Evolutionary conservation across 2,329 filamentous ascomycete genomes (phyloP).

Genomic region (Cladosporium sp.): DNA sequence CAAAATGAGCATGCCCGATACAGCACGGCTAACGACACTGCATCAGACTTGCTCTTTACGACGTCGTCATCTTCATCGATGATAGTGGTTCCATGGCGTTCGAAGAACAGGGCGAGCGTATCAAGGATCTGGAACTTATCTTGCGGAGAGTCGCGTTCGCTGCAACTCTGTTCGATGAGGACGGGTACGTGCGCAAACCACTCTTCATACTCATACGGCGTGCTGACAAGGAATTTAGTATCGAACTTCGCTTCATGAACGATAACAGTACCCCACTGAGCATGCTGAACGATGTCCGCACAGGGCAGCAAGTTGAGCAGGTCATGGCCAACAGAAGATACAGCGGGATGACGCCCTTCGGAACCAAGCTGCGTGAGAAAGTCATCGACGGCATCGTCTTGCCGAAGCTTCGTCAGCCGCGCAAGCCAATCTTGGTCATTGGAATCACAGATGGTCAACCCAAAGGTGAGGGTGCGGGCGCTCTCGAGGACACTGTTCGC

Average conservation of each 20-base stretch:
- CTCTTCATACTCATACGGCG: no score
- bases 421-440: conserved; percentile 67
- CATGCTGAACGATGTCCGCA: conserved; percentile 57
- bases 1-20: no score
- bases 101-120: conserved; percentile 66
- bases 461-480: conserved; percentile 60
- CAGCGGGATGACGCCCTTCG: conserved; percentile 68
- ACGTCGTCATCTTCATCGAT: conserved; percentile 65
- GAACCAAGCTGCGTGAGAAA: conserved; percentile 63
- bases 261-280: conserved; percentile 50
- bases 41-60: conserved; percentile 64
- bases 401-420: conserved; percentile 55
- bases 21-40: no score
- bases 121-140: conserved; percentile 67
- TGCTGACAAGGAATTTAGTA: conserved; percentile 31
- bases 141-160: conserved; percentile 64
- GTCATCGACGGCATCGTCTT: conserved; percentile 64
- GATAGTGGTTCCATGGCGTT: conserved; percentile 72
- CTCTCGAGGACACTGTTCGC: conserved; percentile 60
- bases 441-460: conserved; percentile 68
- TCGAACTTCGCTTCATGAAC: conserved; percentile 72
- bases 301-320: conserved; percentile 59
- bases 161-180: conserved; percentile 67
- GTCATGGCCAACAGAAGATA: conserved; percentile 62
- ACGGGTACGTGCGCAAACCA: conserved; percentile 52